Evolutionary conservation across 768 basidiomycete genomes (phyloP).

Genomic region (Tulasnella sp.): DNA sequence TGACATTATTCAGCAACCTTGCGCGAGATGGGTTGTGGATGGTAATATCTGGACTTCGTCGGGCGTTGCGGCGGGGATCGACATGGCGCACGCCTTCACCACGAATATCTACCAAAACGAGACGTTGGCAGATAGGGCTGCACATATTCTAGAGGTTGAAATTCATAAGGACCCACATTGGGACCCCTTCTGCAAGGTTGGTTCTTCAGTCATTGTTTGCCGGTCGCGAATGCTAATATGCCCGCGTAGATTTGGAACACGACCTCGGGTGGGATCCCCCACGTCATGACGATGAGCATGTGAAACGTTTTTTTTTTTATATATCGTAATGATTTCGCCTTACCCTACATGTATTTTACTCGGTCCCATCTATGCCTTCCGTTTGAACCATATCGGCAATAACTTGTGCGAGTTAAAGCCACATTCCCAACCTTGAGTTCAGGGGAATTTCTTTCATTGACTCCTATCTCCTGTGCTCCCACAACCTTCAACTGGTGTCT

Average conservation of each 20-base stretch:
- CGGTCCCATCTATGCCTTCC: too few species aligned
- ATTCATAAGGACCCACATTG: background rate
- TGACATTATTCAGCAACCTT: background rate
- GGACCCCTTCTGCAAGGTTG: background rate
- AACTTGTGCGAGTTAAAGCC: too few species aligned
- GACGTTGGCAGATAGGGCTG: background rate
- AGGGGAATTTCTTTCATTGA: too few species aligned
- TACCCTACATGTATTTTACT: background rate
- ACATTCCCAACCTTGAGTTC: too few species aligned
- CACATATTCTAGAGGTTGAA: background rate
- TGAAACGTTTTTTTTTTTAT: background rate
- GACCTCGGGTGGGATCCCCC: background rate
- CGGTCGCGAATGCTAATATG: background rate
- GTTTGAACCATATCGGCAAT: too few species aligned
- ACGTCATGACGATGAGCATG: background rate
- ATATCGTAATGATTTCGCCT: background rate
- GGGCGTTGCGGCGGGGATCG: constrained; percentile 44
- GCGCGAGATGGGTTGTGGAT: constrained; percentile 44
- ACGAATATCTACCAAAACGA: background rate
- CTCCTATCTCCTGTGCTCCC: too few species aligned
- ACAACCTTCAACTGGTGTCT: too few species aligned
- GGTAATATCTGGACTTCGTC: constrained; percentile 50
- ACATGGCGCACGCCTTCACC: background rate
- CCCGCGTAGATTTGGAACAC: background rate
- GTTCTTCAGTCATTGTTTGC: background rate